Base-by-base conservation (phyloP, 352 stramenopile species). In the Globisporangium ultimum region DNA sequence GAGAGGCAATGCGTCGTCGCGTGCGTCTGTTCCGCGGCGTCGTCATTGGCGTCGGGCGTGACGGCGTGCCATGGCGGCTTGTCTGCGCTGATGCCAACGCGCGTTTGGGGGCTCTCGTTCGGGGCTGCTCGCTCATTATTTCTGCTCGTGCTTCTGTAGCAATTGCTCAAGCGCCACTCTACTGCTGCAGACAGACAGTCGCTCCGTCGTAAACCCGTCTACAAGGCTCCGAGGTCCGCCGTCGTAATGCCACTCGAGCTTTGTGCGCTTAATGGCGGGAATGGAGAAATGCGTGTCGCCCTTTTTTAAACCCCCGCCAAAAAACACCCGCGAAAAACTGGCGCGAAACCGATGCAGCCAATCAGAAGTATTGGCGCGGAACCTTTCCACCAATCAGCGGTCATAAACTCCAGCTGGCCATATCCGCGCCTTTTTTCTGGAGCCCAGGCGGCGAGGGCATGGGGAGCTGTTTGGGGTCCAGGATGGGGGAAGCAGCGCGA, bases 1-100 rank as follows among this genome's bases (percentile, higher is more conserved):
- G n/a, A 20, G 49, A 62, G 48, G 32, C 18, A 28, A 61, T 48
- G 54, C 60, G 60, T 12, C 60, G 60, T 8, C 60, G 60, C 3
- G 48, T 62, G 10, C 53, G 60, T 28, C 60, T 54, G 8, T 13
- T 40, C 2, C 32, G 24, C 7, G 36, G 8, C 12, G 32, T 14
- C 6, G 32, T 4, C 22, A 36, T 11, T 61, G 18, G 12, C 10
- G 10, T 20, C 12, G 28, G 28, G 8, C 47, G 48, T 13, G 40
- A 43, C n/a, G 48, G 8, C 18, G 47, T 53, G 20, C 24, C 17
- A 36, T 36, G 28, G 3, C 40, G 12, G 40, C 3, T 45, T n/a
- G 12, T 18, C 40, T 45, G 52, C 9, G 45, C 22, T 38, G 40
- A 0, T 40, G 42, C 18, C 22, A 61, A 48, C 8, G 40, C 53